Conservation (phyloP, 352 stramenopile species). For the Phytophthora chlamydospora region DNA sequence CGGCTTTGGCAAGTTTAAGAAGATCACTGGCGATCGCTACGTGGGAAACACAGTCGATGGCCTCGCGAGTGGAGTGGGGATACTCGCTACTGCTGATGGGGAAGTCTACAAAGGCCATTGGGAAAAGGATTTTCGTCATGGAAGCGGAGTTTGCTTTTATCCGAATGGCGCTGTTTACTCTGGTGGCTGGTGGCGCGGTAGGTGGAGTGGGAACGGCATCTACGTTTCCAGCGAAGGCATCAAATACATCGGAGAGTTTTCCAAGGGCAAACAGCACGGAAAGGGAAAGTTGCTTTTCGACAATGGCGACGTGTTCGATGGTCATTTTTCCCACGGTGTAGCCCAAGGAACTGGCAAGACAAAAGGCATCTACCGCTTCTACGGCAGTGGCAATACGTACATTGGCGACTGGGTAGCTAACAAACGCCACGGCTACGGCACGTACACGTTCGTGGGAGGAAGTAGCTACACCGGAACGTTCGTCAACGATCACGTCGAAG, state of each 20-base stretch:
- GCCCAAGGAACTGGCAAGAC: constrained; percentile 55
- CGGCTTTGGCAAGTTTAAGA: constrained; percentile 71
- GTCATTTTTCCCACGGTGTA: constrained; percentile 57
- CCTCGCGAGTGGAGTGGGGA: constrained; percentile 75
- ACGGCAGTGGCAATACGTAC: constrained; percentile 69
- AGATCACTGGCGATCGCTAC: constrained; percentile 70
- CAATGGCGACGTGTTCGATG: constrained; percentile 82
- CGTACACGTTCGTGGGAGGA: constrained; percentile 64
- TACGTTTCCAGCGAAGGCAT: constrained; percentile 76
- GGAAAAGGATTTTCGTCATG: constrained; percentile 64
- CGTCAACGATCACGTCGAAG: constrained; percentile 65
- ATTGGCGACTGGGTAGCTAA: constrained; percentile 70
- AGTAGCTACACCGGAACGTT: constrained; percentile 71
- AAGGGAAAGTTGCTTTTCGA: constrained; percentile 75
- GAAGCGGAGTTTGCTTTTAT: constrained; percentile 77
- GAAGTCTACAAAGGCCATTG: constrained; percentile 92
- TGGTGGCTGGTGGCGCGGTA: constrained; percentile 68
- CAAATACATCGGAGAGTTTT: constrained; percentile 69
- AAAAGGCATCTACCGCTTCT: constrained; percentile 73
- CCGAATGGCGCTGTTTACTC: constrained; percentile 78
- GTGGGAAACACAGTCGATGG: constrained; percentile 71
- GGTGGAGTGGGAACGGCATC: constrained; percentile 60
- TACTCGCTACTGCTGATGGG: constrained; percentile 76
- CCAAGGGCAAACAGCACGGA: constrained; percentile 62
- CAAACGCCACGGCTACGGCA: constrained; percentile 74